Base-by-base conservation (phyloP, 2,329 filamentous ascomycete genomes). In the Parastagonospora nodorum region DNA sequence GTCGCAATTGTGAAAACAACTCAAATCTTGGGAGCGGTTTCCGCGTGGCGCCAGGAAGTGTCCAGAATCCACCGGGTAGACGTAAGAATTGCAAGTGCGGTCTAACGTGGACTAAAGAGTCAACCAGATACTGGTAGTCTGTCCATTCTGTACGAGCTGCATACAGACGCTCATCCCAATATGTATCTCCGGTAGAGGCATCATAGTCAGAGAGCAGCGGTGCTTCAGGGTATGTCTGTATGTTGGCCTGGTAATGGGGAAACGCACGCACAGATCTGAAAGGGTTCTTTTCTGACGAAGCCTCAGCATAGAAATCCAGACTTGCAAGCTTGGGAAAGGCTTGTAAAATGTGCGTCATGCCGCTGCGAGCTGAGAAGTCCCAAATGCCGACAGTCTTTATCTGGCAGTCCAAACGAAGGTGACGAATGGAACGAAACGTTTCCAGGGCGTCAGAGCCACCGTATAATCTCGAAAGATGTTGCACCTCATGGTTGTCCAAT, bases 51-150 rank as follows among this genome's bases (percentile, higher is more conserved):
- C 55, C 53, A 7, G 55, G 55, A 10, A 58, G 43, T 1, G 58
- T 54, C 58, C 58, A 61, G 35, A 61, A 59, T 7, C 58, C 58
- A 2, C 55, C 55, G 8, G 55, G 58, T 2, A 59, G 29, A 11
- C 48, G 37, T n/a, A 61, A 19, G 8, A 11, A 33, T 11, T 55
- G 19, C 12, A 61, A 47, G 2, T 12, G 30, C 11, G 46, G 42
- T 3, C 53, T 42, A 2, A 59, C n/a, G 28, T 57, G 53, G 9
- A 49, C 8, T 11, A 59, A 16, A 5, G 29, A 40, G 15, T 59
- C 53, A 0, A 59, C 51, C 0, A 59, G 37, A 29, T 42, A 43
- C 14, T 59, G 58, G 38, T 57, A 59, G 15, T 61, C 53, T 8
- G 58, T 59, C n/a, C 48, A 39, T 16, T 51, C 42, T n/a, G 53